A percentile compares a stretch with the other conserved stretches of the same genome.
Conservation (phyloP, 1,284 basidiomycete species). For the Marasmius oreades region DNA sequence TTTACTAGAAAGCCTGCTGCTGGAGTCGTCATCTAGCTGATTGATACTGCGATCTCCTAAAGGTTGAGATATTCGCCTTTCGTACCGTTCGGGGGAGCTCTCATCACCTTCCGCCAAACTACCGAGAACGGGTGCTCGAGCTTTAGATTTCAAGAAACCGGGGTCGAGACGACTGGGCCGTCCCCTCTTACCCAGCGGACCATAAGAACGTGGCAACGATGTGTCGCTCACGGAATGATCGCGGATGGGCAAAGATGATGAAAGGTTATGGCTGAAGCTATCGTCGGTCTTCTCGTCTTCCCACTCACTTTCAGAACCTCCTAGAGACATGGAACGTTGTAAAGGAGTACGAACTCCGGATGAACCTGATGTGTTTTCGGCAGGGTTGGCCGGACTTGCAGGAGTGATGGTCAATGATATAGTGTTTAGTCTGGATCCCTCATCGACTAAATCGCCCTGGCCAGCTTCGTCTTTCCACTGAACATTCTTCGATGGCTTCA, state of each 20-base stretch:
- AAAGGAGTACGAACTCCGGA: conserved; percentile 22
- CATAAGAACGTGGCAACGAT: conserved; percentile 26
- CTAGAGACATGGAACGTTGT: conserved; percentile 37
- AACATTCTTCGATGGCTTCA: conserved; percentile 70
- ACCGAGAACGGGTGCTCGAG: conserved; percentile 44
- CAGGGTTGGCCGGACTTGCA: conserved; percentile 33
- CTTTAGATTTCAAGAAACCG: conserved; percentile 61
- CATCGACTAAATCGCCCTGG: conserved; percentile 77
- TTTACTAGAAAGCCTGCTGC: conserved; percentile 11
- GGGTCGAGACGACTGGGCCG: conserved; percentile 66
- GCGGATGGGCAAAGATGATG: conserved; percentile 32
- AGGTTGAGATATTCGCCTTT: conserved; percentile 31
- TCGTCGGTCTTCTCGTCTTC: conserved; percentile 83
- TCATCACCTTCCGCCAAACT: conserved; percentile 74
- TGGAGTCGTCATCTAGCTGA: conserved; percentile 29
- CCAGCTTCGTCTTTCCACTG: conserved; percentile 90
- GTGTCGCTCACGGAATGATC: conserved; percentile 25
- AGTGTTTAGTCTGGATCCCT: conserved; percentile 32
- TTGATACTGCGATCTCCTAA: conserved; percentile 66
- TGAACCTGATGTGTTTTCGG: conserved; percentile 23
- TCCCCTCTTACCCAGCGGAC: conserved; percentile 37
- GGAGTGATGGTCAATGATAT: conserved; percentile 39
- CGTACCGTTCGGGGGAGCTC: conserved; percentile 33
- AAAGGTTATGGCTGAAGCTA: conserved; percentile 50
- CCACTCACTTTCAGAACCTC: conserved; percentile 81